Base-by-base conservation (phyloP, 1,284 basidiomycete species). In the Testicularia cyperi region DNA sequence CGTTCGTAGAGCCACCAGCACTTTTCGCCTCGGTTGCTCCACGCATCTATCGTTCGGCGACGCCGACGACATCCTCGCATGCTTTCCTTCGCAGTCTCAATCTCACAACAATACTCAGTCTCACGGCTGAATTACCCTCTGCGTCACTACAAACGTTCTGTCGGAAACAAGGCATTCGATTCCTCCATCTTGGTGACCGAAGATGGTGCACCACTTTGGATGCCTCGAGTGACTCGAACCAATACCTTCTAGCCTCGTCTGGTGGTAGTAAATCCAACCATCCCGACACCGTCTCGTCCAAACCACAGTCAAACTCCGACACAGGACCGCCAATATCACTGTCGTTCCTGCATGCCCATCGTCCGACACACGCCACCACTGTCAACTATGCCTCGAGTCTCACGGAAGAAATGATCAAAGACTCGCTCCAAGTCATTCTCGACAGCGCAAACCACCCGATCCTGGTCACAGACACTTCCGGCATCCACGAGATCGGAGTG, bases 401-500 rank as follows among this genome's bases (percentile, higher is more conserved):
- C 15, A 61, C 60, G 18, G 55, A 71, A 31, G 52, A 65, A 14
- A 51, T 70, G 18, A 55, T 71, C 23, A 74, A 75, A 28, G 70
- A 74, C 36, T 55, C 42, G 4, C 48, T 75, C 2, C 58, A 75
- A 10, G 34, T 70, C 34, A 49, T 74, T 2, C 61, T 75, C 35
- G 55, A 64, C 27, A 31, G 44, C 0, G 15, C 39, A 2, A 46
- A 56, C 34, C 65, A 72, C 24, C 72, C 72, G 0, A 38, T 70
- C 3, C 40, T 73, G 5, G 69, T 75, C 13, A 64, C 64, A n/a
- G 72, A 75, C 39, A 63, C 58, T 6, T 55, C 68, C 0, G 73
- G 73, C 0, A 69, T 74, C 10, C 72, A 71, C 37, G 73, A 75
- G 36, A 66, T 68, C 2, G 72, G 71, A 5, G 56, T 71, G 0